Percentiles rank a stretch among this genome's conserved stretches.
Evolutionary conservation across 2,329 filamentous ascomycete genomes (phyloP).

Genomic region (Hypoxylon sp.): DNA sequence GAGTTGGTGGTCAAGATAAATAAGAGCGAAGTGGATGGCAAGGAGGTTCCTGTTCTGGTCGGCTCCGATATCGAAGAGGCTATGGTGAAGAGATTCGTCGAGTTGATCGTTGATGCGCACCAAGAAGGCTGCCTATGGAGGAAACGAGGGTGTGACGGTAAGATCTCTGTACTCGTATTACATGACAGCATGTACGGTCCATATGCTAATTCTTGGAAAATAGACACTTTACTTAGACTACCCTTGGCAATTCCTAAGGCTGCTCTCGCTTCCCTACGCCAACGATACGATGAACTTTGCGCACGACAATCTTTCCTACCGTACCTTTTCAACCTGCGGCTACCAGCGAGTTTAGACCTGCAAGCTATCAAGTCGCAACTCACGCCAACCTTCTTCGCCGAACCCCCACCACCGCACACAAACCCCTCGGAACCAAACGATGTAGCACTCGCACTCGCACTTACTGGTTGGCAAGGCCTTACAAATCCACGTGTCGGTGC

Average conservation of each 20-base stretch:
- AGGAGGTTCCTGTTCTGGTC: conserved; percentile 64
- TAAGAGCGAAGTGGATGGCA: conserved; percentile 68
- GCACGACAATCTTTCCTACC: conserved; percentile 67
- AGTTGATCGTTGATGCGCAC: conserved; percentile 80
- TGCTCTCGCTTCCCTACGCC: conserved; percentile 69
- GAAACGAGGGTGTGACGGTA: conserved; percentile 87
- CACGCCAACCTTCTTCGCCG: conserved; percentile 66
- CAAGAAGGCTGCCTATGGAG: conserved; percentile 87
- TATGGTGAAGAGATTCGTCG: conserved; percentile 80
- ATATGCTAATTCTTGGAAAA: conserved; percentile 43
- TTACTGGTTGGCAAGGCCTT: conserved; percentile 82
- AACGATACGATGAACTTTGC: conserved; percentile 74
- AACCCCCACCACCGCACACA: conserved; percentile 53
- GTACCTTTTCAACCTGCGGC: conserved; percentile 71
- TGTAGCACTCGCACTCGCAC: conserved; percentile 74
- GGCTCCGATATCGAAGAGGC: conserved; percentile 75
- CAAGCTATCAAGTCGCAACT: conserved; percentile 64
- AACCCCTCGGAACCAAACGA: conserved; percentile 62
- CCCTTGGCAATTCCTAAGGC: conserved; percentile 71
- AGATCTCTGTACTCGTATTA: conserved; percentile 31
- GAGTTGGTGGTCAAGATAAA: conserved; percentile 86
- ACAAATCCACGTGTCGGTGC: conserved; percentile 66
- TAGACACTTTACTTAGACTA: conserved; percentile 71
- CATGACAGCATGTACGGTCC: not conserved
- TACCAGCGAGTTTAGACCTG: conserved; percentile 66